Base-by-base conservation (phyloP, 2,329 filamentous ascomycete species). In the Diaporthe citriasiana region DNA sequence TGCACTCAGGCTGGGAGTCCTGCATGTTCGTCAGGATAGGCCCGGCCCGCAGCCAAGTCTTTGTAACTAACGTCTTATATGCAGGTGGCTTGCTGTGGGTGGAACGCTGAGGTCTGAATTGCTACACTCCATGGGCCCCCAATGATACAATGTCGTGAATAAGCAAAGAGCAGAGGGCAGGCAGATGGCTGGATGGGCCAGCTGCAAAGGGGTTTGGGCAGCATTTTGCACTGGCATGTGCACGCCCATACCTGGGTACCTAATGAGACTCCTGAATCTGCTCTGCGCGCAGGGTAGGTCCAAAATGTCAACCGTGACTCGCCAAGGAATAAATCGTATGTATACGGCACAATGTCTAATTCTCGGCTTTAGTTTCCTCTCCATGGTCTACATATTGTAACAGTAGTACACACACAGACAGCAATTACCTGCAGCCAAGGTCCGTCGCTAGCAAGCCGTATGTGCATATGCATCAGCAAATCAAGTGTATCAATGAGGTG, bases 401-500 rank as follows among this genome's bases (percentile, higher is more conserved):
- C 53, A n/a, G 30, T 22, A 35, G 30, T 25, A n/a, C 53, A 35
- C 22, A 35, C 12, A 56, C 22, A 40, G 3, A 19, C 35, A 65
- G 42, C 8, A 30, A n/a, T 63, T 30, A 30, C 40, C 33, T 50
- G 42, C 63, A 68, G 60, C 63, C 47, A 68, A 68, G 45, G 33
- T 30, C 33, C 45, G 17, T n/a, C 47, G 22, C 22, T 12, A 38
- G 30, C 35, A 10, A 53, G 22, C 3, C 19, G 27, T 3, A 51
- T 9, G 30, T 51, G 60, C 45, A 38, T 27, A 68, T 38, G 47
- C 30, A 40, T 15, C 30, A 53, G 33, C 42, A 35, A 38, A 25
- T 27, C 30, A 51, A 51, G 45, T n/a, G 63, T 38, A 66, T 27
- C 63, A 51, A 22, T 51, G 63, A 66, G 25, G 45, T 66, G 63